These are phyloP conservation scores for Gymnopus androsaceus DNA, from an alignment of 1,284 basidiomycete species.

Conservation along the genomic window DNA sequence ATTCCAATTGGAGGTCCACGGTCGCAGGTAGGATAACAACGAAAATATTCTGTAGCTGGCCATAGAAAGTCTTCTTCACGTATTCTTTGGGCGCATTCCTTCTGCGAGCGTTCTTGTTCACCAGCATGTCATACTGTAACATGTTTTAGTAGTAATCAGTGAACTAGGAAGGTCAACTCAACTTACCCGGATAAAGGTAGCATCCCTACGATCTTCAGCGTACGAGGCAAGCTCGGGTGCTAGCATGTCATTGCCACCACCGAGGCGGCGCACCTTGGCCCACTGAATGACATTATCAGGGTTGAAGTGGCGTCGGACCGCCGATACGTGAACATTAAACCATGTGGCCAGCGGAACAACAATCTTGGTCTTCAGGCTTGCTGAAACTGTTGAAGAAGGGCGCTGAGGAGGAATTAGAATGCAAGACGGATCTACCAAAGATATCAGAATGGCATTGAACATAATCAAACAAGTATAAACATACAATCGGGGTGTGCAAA, in stretches of 20 bases:
- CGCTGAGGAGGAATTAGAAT: constrained; percentile 15
- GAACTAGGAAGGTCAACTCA: too few species aligned
- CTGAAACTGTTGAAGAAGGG: neutral
- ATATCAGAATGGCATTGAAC: neutral
- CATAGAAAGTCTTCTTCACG: too few species aligned
- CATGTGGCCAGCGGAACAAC: constrained; percentile 16
- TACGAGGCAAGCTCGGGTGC: constrained; percentile 13
- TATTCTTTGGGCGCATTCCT: too few species aligned
- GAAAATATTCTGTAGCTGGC: too few species aligned
- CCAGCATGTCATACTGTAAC: too few species aligned
- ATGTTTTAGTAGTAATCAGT: too few species aligned
- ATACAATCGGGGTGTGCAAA: neutral
- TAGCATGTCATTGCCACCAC: constrained; percentile 26
- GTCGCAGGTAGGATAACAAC: too few species aligned
- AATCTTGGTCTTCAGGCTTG: constrained; percentile 15
- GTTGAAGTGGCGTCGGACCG: neutral
- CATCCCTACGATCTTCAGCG: constrained; percentile 20
- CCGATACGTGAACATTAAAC: neutral
- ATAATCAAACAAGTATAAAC: neutral
- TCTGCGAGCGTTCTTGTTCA: too few species aligned
- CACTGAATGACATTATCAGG: constrained; percentile 16
- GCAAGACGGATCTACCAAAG: constrained; percentile 15
- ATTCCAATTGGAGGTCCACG: too few species aligned
- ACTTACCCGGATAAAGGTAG: constrained; percentile 25
- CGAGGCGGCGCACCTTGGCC: constrained; percentile 21